Evolutionary conservation across 2,329 filamentous ascomycete species (phyloP), one percentile per base, ranked within the genome.

Genomic region (Albifimbria verrucaria): DNA sequence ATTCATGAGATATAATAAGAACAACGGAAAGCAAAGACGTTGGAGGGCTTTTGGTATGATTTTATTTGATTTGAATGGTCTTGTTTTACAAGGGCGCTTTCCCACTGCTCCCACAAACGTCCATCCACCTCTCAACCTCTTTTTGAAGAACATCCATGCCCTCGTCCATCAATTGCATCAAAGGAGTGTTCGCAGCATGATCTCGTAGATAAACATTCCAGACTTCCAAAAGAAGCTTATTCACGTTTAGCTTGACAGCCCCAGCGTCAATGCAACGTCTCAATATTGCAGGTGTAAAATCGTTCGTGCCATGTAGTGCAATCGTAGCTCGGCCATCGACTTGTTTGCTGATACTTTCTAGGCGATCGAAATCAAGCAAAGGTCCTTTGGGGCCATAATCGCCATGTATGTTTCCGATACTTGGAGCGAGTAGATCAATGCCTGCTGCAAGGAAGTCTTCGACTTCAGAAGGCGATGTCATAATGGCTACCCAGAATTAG

Each of bases 391-490:
- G 79, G 0, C 87, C 87, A 68, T 91, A 91, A 60, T 86, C 82
- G 7, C 88, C 88, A 69, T 91, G 88, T 43, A 91, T 85, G 60
- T 91, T 91, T 2, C 88, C 88, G 70, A 91, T 89, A 0, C 86
- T 86, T 0, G 88, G 88, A 3, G 88, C 88, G 15, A 92, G 72
- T 73, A 86, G 87, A 62, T 91, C 85, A 62, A 91, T 88, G 1
- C 87, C 88, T 11, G 86, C 88, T 2, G 75, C 78, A 4, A 89
- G 79, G 61, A 92, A 91, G 61, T 89, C 83, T 57, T 84, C 78
- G 7, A 85, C 86, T 68, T 91, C 82, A 56, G 88, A 85, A 0
- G 82, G 78, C 0, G 85, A 89, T 0, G 87, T 91, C 58, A 90
- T 52, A 39, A 36, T 55, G n/a, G 52, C n/a, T 49, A 10, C 15